Evolutionary conservation across 805 yeast species (phyloP).

Genomic region (Tetrapisispora iriomotensis): DNA sequence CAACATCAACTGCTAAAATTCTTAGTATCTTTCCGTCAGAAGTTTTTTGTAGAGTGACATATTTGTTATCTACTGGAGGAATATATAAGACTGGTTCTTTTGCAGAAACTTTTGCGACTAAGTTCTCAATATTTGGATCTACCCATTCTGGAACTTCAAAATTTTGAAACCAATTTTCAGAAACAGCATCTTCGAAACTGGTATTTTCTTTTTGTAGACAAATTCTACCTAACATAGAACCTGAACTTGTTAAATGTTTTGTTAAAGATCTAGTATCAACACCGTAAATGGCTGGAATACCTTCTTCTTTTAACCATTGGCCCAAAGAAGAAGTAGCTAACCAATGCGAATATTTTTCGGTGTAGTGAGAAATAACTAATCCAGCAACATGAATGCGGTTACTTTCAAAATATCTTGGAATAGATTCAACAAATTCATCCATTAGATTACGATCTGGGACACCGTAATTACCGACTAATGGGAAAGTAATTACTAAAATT

Average conservation of each 20-base stretch:
- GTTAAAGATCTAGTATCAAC: conserved; percentile 95
- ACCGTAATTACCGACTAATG: conserved; percentile 97
- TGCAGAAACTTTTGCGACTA: conserved; percentile 85
- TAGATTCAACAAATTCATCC: conserved; percentile 62
- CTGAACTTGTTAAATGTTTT: conserved; percentile 82
- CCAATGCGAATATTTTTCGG: conserved; percentile 90
- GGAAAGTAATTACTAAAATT: conserved; percentile 91
- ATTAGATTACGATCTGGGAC: conserved; percentile 79
- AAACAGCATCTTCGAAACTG: conserved; percentile 22
- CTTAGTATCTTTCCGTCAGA: conserved; percentile 69
- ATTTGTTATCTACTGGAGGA: conserved; percentile 43
- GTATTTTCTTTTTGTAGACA: conserved; percentile 43
- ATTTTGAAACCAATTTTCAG: conserved; percentile 46
- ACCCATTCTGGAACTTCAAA: conserved; percentile 80
- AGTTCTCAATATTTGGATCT: conserved; percentile 84
- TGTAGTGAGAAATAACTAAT: conserved; percentile 90
- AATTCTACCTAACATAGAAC: conserved; percentile 88
- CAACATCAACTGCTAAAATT: conserved; percentile 89
- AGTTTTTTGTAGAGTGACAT: conserved; percentile 40
- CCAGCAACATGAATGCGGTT: conserved; percentile 91
- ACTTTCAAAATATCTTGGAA: conserved; percentile 93
- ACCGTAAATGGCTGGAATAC: conserved; percentile 94
- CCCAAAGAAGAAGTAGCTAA: conserved; percentile 89
- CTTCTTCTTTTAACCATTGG: conserved; percentile 84
- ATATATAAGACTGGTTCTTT: conserved; percentile 65